Evolutionary conservation across 1,139 yeast genomes (phyloP).

Genomic region (Debaryomyces sp.): DNA sequence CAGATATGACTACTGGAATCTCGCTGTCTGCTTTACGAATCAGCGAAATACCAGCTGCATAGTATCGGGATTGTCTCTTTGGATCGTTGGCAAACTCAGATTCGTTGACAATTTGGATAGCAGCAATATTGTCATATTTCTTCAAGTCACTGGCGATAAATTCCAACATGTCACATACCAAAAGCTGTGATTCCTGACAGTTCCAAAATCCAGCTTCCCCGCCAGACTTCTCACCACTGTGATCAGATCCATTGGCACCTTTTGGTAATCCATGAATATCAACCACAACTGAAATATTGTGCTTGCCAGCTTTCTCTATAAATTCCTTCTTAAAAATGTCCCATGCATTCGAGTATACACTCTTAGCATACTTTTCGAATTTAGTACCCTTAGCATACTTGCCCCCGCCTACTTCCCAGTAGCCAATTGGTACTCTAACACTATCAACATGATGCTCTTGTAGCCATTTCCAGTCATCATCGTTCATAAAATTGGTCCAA

Average conservation of each 20-base stretch:
- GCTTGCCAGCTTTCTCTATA: slow-evolving; percentile 55
- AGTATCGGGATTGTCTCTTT: slow-evolving; percentile 59
- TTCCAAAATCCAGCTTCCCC: slow-evolving; percentile 68
- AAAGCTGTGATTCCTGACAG: slow-evolving; percentile 42
- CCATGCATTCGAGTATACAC: slow-evolving; percentile 78
- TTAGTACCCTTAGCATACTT: slow-evolving; percentile 59
- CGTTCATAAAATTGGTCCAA: slow-evolving; percentile 67
- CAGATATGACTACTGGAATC: slow-evolving; percentile 81
- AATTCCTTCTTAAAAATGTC: slow-evolving; percentile 48
- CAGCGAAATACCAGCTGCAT: slow-evolving; percentile 63
- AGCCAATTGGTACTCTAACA: slow-evolving; percentile 86
- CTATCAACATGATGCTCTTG: slow-evolving; percentile 67
- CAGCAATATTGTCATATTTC: slow-evolving; percentile 68
- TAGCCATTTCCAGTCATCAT: slow-evolving; percentile 82
- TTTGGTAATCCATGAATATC: slow-evolving; percentile 92
- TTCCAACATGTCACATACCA: slow-evolving; percentile 54
- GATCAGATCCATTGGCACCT: slow-evolving; percentile 85
- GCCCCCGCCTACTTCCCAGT: slow-evolving; percentile 81
- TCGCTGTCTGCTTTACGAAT: slow-evolving; percentile 58
- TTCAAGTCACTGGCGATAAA: slow-evolving; percentile 66
- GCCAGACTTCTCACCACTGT: slow-evolving; percentile 67
- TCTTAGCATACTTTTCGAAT: slow-evolving; percentile 50
- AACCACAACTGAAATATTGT: slow-evolving; percentile 71
- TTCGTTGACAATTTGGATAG: slow-evolving; percentile 85
- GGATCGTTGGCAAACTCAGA: slow-evolving; percentile 63